phyloP scores from a whole-genome alignment of 345 rosid genomes.

The Jatropha curcas region DNA sequence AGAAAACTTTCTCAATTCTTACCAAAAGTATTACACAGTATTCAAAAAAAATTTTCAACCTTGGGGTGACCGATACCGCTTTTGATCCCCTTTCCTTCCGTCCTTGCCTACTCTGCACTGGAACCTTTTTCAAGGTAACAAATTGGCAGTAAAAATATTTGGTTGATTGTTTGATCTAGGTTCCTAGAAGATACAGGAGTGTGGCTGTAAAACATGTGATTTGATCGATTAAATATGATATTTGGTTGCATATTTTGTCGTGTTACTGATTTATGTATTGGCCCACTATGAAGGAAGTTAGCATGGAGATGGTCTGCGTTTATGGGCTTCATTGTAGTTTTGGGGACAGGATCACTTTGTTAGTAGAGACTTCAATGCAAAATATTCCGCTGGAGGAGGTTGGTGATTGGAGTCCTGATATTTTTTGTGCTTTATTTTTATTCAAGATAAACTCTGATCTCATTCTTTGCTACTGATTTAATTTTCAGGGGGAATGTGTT shows the following conservation, averaged over 20 bases:
- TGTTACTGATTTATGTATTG: slow-evolving; percentile 19
- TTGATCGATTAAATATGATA: neutral
- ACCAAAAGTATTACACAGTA: no score
- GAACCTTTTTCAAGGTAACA: neutral
- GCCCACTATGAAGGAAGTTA: slow-evolving; percentile 52
- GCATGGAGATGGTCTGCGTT: slow-evolving; percentile 54
- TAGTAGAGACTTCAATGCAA: slow-evolving; percentile 52
- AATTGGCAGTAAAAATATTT: neutral
- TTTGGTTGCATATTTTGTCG: slow-evolving; percentile 2
- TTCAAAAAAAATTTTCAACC: no score
- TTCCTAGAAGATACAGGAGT: neutral
- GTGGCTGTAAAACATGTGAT: neutral
- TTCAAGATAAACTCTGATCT: neutral
- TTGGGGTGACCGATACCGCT: no score
- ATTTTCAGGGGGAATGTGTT: slow-evolving; percentile 64
- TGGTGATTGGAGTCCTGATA: slow-evolving; percentile 6
- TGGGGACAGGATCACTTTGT: slow-evolving; percentile 45
- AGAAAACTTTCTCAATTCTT: no score
- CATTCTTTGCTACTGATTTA: slow-evolving; percentile 17
- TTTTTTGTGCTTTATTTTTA: neutral
- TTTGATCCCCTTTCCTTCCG: no score
- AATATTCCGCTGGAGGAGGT: slow-evolving; percentile 71
- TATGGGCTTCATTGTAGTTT: slow-evolving; percentile 44
- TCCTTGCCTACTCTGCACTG: no score
- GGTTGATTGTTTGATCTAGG: neutral